Conservation (phyloP, 495 filamentous ascomycete genomes). For the Tuber calosporum region DNA sequence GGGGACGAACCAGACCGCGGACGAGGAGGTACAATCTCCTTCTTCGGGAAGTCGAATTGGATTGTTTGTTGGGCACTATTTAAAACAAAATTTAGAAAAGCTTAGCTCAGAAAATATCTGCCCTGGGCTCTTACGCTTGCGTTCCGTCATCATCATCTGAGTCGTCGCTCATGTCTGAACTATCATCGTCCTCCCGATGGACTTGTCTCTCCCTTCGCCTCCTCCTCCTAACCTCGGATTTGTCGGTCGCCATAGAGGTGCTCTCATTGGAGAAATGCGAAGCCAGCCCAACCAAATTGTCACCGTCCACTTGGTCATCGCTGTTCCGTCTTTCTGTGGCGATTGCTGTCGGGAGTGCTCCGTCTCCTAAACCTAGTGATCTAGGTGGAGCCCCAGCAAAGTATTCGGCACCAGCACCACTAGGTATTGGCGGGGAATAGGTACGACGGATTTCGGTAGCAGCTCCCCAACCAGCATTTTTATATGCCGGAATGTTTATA, state of each 20-base stretch:
- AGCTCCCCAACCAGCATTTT: constrained; percentile 86
- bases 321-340: constrained; percentile 6
- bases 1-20: constrained; percentile 82
- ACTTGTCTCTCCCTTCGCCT: constrained; percentile 56
- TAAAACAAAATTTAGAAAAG: background rate
- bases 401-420: constrained; percentile 81
- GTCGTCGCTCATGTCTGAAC: constrained; percentile 91
- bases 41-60: constrained; percentile 86
- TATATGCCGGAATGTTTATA: constrained; percentile 90
- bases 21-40: constrained; percentile 64
- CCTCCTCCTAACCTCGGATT: constrained; percentile 50
- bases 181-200: constrained; percentile 90
- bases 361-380: constrained; percentile 44
- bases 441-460: constrained; percentile 74
- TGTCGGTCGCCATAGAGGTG: constrained; percentile 45
- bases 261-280: constrained; percentile 49
- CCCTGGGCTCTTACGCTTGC: constrained; percentile 42
- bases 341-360: constrained; percentile 40
- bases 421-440: constrained; percentile 93
- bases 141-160: constrained; percentile 82
- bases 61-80: constrained; percentile 45
- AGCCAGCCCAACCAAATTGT: constrained; percentile 47
- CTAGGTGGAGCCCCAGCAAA: constrained; percentile 58
- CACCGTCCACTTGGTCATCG: constrained; percentile 55
- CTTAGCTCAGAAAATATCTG: background rate